Percentiles rank a stretch among this genome's conserved stretches.
Evolutionary conservation across 768 basidiomycete species (phyloP).

Genomic region (Kwoniella sp.): DNA sequence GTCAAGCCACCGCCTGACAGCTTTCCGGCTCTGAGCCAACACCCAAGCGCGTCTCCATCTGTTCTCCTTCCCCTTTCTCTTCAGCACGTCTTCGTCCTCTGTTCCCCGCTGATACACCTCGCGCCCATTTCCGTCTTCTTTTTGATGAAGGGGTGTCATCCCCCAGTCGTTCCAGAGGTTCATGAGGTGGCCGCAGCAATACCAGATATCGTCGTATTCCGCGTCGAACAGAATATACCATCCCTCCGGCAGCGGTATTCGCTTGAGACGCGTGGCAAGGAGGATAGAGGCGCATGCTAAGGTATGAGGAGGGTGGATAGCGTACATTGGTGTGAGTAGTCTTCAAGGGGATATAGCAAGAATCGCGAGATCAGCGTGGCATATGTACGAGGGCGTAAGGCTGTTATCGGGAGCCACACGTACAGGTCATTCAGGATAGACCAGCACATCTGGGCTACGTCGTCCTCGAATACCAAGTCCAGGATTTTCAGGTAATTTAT

Average conservation of each 20-base stretch:
- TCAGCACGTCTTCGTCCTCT: conserved; percentile 60
- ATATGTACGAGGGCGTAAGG: too few species aligned
- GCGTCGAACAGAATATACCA: conserved; percentile 98
- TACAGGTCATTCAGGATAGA: conserved; percentile 95
- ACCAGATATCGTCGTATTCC: conserved; percentile 83
- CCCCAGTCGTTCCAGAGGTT: conserved; percentile 63
- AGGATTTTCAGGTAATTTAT: conserved; percentile 91
- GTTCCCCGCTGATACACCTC: conserved; percentile 43
- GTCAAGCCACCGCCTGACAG: conserved; percentile 80
- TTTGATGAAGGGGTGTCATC: too few species aligned
- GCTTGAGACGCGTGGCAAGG: conserved; percentile 71
- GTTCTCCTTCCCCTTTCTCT: conserved; percentile 59
- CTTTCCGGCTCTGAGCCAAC: conserved; percentile 72
- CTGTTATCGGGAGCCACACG: conserved; percentile 57
- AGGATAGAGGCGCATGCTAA: conserved; percentile 89
- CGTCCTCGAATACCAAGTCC: conserved; percentile 72
- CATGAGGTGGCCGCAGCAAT: conserved; percentile 81
- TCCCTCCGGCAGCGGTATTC: conserved; percentile 70
- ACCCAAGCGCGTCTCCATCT: conserved; percentile 50
- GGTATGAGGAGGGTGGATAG: conserved; percentile 81
- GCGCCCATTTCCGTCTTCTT: too few species aligned
- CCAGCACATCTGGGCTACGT: conserved; percentile 80
- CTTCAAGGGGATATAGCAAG: conserved; percentile 59
- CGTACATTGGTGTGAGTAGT: conserved; percentile 89
- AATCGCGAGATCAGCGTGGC: conserved; percentile 1